Percentiles rank a stretch among this genome's conserved stretches.
Evolutionary conservation across 345 rosid genomes (phyloP).

Genomic region (Heritiera fomes): DNA sequence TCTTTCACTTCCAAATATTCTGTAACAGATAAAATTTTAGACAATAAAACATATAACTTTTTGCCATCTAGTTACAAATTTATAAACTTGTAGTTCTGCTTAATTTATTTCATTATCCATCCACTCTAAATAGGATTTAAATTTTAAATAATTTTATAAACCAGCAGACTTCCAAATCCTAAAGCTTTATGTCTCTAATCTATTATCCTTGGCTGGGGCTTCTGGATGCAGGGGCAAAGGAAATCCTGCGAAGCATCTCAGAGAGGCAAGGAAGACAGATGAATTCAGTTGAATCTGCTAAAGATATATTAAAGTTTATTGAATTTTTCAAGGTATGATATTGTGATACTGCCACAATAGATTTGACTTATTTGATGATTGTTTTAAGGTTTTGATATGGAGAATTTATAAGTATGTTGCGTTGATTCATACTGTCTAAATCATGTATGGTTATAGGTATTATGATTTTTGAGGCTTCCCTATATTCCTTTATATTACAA

Average conservation of each 20-base stretch:
- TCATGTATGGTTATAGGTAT: not conserved
- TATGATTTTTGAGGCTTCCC: not conserved
- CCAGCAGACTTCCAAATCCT: not conserved
- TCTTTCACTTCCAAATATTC: not conserved
- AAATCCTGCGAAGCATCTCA: slow-evolving; percentile 71
- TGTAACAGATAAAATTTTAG: not conserved
- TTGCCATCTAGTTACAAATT: not conserved
- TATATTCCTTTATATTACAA: not conserved
- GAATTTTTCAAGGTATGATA: slow-evolving; percentile 66
- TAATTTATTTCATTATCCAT: not conserved
- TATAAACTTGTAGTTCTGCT: not conserved
- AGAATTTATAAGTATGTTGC: not conserved
- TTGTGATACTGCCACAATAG: not conserved
- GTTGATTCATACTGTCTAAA: not conserved
- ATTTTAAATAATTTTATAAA: slow-evolving; percentile 2
- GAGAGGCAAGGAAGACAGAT: slow-evolving; percentile 89
- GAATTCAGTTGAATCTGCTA: slow-evolving; percentile 75
- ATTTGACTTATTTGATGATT: not conserved
- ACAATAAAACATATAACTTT: not conserved
- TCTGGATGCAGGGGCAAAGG: slow-evolving; percentile 72
- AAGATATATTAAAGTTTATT: slow-evolving; percentile 72
- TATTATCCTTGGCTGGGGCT: slow-evolving; percentile 14
- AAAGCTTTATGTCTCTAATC: slow-evolving; percentile 20
- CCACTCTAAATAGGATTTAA: not conserved
- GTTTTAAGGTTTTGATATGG: not conserved